Evolutionary conservation across 164 flowering plant genomes (phyloP).

Genomic region (Umbellularia californica): DNA sequence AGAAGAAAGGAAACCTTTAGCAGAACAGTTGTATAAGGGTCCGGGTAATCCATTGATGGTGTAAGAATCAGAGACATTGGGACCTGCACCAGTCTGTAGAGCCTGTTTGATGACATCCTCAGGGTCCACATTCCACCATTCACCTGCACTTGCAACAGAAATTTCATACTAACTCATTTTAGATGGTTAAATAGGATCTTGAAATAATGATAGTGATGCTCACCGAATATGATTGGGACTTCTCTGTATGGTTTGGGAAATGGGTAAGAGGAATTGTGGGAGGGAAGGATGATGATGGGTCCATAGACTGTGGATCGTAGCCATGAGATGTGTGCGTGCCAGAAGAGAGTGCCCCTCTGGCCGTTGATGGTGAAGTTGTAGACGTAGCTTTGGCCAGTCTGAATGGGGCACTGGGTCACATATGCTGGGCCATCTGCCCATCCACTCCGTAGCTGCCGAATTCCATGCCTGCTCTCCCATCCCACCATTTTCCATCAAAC

Average conservation of each 20-base stretch:
- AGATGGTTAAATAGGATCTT: not conserved
- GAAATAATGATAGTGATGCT: not conserved
- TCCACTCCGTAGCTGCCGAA: constrained; percentile 40
- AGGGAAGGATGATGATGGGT: constrained; percentile 51
- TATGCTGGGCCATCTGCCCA: constrained; percentile 66
- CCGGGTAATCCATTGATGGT: constrained; percentile 32
- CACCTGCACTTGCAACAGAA: constrained; percentile 2
- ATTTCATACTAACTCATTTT: not conserved
- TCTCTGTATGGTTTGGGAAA: constrained; percentile 52
- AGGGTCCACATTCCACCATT: constrained; percentile 28
- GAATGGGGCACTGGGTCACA: constrained; percentile 63
- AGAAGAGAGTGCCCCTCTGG: constrained; percentile 52
- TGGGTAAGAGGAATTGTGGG: constrained; percentile 36
- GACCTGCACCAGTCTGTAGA: constrained; percentile 20
- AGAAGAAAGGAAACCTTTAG: constrained; percentile 10
- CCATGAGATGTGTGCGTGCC: constrained; percentile 66
- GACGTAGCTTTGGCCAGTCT: constrained; percentile 34
- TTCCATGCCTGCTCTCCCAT: constrained; percentile 45
- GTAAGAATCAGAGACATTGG: constrained; percentile 27
- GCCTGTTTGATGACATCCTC: constrained; percentile 22
- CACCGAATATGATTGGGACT: constrained; percentile 46
- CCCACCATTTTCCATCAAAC: not conserved
- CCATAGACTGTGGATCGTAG: constrained; percentile 50
- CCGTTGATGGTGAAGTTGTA: constrained; percentile 57
- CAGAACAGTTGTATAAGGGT: constrained; percentile 22